Evolutionary conservation across 2,329 filamentous ascomycete genomes (phyloP).

Genomic region (Lojkania enalia): DNA sequence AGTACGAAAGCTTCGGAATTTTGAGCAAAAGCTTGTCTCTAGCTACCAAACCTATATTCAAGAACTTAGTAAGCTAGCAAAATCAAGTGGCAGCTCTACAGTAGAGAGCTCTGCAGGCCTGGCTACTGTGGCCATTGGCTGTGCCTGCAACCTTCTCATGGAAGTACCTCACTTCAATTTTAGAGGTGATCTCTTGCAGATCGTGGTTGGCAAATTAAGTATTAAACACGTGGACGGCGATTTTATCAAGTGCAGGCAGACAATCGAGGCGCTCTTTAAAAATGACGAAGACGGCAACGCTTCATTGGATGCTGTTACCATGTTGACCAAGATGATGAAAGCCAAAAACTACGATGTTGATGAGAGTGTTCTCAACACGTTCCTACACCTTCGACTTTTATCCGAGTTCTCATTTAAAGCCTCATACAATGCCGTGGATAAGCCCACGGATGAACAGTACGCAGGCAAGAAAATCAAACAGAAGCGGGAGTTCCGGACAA

Average conservation of each 20-base stretch:
- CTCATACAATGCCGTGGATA: constrained; percentile 76
- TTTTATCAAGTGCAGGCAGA: constrained; percentile 74
- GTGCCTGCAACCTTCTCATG: constrained; percentile 77
- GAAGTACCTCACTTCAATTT: constrained; percentile 98
- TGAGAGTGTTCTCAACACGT: constrained; percentile 85
- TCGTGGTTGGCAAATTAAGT: constrained; percentile 82
- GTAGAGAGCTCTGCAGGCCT: constrained; percentile 52
- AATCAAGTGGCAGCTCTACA: constrained; percentile 52
- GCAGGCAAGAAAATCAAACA: constrained; percentile 66
- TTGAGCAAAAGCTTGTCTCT: constrained; percentile 83
- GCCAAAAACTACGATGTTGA: constrained; percentile 79
- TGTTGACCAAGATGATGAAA: constrained; percentile 95
- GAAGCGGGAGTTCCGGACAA: constrained; percentile 85
- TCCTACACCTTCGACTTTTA: constrained; percentile 84
- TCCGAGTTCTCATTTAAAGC: constrained; percentile 85
- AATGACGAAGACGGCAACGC: constrained; percentile 89
- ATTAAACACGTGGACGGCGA: constrained; percentile 71
- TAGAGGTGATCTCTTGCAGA: constrained; percentile 81
- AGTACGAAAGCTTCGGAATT: constrained; percentile 77
- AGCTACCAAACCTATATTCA: constrained; percentile 86
- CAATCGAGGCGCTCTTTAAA: constrained; percentile 78
- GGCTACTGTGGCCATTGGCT: constrained; percentile 77
- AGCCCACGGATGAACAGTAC: constrained; percentile 51
- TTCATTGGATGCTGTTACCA: constrained; percentile 80
- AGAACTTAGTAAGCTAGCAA: constrained; percentile 70